Evolutionary conservation across 2,329 filamentous ascomycete genomes (phyloP), one percentile per base, ranked within the genome.

Genomic region (Botrytis medusae): DNA sequence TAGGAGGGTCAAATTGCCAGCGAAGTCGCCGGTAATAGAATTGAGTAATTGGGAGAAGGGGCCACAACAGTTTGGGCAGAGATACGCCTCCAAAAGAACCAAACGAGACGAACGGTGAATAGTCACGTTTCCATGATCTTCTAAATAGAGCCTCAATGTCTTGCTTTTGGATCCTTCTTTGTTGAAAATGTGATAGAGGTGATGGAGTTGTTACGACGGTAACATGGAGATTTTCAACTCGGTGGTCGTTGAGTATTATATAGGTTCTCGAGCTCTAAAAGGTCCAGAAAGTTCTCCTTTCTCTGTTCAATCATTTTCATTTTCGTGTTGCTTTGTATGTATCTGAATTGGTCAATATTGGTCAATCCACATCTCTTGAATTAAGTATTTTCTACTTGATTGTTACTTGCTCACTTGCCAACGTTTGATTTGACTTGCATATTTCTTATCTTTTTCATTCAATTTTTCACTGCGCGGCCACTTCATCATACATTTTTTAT

Each of bases 1-100:
- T 59, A 68, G 32, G 57, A 40, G 40, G 34, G 18, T 57, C 34
- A 65, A 48, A 40, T 68, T 72, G 70, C 70, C 70, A 72, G 70
- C 70, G 70, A 64, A 72, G 61, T 72, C 70, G 48, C 37, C 65
- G 37, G 65, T 57, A 32, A 68, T 10, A 40, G 34, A 67, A 54
- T 67, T 18, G 32, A 42, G 65, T 29, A 22, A 57, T 68, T 57
- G 65, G 46, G 64, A 68, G 64, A 40, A 68, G 37, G 16, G 37
- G 25, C 29, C 64, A 68, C 48, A 57, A n/a, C 48, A 42, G 25
- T 40, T 40, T 54, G 60, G 60, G 60, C 69, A 32, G 59, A 64
- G 34, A 71, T 42, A 44, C 44, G 46, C 59, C 59, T 42, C 42
- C 42, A 32, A 32, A 42, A n/a, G 60, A 42, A 57, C n/a, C 64